Evolutionary conservation across 164 flowering plant genomes (phyloP).

Genomic region (Annona cherimola): DNA sequence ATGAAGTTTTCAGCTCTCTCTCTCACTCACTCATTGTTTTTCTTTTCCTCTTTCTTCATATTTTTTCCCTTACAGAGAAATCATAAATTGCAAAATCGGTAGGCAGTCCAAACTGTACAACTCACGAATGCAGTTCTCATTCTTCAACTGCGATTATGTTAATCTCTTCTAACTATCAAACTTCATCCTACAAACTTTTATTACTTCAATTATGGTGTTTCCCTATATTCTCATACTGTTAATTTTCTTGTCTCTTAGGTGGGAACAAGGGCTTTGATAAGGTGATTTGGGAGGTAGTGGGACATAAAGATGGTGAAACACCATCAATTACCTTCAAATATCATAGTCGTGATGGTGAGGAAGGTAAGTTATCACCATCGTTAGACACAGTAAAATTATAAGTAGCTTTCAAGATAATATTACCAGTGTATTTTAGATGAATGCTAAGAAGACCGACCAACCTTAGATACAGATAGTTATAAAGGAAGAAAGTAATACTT

Average conservation of each 20-base stretch:
- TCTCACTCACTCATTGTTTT: no score
- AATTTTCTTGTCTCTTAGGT: slow-evolving; percentile 34
- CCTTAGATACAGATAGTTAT: neutral
- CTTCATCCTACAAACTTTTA: neutral
- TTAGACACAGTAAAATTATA: no score
- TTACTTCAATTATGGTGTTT: neutral
- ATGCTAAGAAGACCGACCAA: no score
- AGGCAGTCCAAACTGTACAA: no score
- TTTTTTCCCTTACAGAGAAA: no score
- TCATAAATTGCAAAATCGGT: no score
- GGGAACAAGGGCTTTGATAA: slow-evolving; percentile 84
- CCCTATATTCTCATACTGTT: neutral
- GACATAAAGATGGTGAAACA: slow-evolving; percentile 42
- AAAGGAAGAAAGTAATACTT: neutral
- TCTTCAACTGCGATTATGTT: no score
- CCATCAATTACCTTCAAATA: slow-evolving; percentile 88
- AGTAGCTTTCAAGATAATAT: no score
- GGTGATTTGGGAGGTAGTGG: slow-evolving; percentile 72
- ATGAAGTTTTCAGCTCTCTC: no score
- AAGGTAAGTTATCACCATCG: slow-evolving; percentile 54
- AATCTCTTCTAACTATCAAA: neutral
- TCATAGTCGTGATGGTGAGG: slow-evolving; percentile 80
- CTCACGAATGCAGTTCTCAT: no score
- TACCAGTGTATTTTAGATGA: no score
- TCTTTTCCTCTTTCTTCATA: no score